Percentiles rank a stretch among this genome's conserved stretches.
phyloP scores from a whole-genome alignment of 805 yeast species.

The Candida loeiensis region DNA sequence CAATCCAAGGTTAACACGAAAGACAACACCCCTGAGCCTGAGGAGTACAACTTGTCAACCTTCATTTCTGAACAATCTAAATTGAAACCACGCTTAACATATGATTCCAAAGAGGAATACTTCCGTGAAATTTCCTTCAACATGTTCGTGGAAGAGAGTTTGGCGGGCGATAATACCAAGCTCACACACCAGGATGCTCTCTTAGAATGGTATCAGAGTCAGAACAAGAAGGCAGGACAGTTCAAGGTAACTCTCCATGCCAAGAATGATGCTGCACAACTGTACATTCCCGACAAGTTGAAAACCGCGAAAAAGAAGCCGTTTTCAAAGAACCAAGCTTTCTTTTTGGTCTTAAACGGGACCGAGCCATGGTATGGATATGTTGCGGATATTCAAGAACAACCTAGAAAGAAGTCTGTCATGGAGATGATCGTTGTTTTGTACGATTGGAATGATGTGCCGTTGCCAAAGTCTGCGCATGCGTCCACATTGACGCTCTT shows the following conservation, averaged over 20 bases:
- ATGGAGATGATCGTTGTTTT: slow-evolving; percentile 48
- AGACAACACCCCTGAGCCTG: slow-evolving; percentile 2
- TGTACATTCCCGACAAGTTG: slow-evolving; percentile 49
- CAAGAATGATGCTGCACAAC: slow-evolving; percentile 46
- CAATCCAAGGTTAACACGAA: neutral
- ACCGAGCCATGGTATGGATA: slow-evolving; percentile 58
- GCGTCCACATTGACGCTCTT: slow-evolving; percentile 39
- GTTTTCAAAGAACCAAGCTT: slow-evolving; percentile 54
- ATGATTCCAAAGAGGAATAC: slow-evolving; percentile 49
- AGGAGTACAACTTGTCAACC: slow-evolving; percentile 5
- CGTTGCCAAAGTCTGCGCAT: slow-evolving; percentile 45
- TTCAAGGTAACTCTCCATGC: slow-evolving; percentile 42
- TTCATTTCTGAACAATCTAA: slow-evolving; percentile 8
- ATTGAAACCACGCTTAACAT: slow-evolving; percentile 40
- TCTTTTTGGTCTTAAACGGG: slow-evolving; percentile 50
- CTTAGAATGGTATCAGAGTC: slow-evolving; percentile 50
- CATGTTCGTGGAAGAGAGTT: slow-evolving; percentile 58
- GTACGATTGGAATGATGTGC: slow-evolving; percentile 55
- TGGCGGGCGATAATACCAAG: slow-evolving; percentile 36
- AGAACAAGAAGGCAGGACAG: slow-evolving; percentile 37
- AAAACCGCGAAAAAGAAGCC: slow-evolving; percentile 55
- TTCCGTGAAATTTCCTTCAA: slow-evolving; percentile 58
- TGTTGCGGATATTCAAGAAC: slow-evolving; percentile 34
- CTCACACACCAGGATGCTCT: slow-evolving; percentile 40
- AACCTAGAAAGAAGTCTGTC: slow-evolving; percentile 10